Evolutionary conservation across 345 rosid species (phyloP), one percentile per base, ranked within the genome.

Genomic region (Durio zibethinus): DNA sequence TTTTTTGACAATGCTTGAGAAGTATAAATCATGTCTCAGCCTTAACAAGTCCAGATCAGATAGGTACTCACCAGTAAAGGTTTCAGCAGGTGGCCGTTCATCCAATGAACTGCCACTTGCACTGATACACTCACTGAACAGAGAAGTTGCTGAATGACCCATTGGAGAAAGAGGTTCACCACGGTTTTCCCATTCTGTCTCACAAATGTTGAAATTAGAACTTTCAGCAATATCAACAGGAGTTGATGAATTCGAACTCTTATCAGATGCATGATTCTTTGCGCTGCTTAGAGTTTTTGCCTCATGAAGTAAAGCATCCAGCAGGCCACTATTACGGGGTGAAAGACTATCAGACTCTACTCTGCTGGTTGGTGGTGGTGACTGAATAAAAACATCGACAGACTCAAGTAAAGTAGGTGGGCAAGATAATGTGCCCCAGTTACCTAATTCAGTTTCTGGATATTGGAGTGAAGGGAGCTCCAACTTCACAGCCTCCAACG

Each of bases 401-500:
- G 94, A 80, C 64, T 92, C 93, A 57, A 92, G 91, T 43, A 90
- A 84, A 82, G 87, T 87, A 78, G 90, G 92, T 31, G 91, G 84
- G 75, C 90, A 83, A 79, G 88, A 84, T 35, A 90, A 84, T 64
- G 85, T 70, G 74, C 85, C 92, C 97, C 97, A 90, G 87, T 89
- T 88, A 80, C 91, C 88, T 75, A 94, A 86, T 73, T 89, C 89
- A 80, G 86, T 80, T 84, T 93, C 98, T 79, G 92, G 74, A 92
- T 89, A 89, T 96, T 96, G 99, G 98, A 96, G 94, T 92, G 99
- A 96, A 96, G 98, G 98, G 99, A 96, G 98, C 98, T 96, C 99
- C 93, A 87, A 86, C 99, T 96, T 94, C 98, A 91, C 82, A 80
- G 94, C 89, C 94, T 83, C 94, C 18, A 85, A 80, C 31, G 62